phyloP scores from a whole-genome alignment of 1,284 basidiomycete genomes.

The Moniliophthora roreri region DNA sequence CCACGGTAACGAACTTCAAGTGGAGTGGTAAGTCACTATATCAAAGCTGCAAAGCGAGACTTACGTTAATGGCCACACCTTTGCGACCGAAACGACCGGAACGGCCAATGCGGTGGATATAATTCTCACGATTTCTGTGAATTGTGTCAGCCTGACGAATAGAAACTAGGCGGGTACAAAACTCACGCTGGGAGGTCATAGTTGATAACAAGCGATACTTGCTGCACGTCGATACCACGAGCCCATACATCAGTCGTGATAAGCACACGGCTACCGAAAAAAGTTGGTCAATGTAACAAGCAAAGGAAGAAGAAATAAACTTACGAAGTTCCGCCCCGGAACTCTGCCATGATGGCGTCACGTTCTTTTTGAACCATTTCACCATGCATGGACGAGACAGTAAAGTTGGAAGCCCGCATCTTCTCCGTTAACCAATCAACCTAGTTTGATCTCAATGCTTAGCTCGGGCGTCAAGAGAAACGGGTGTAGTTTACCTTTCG shows the following conservation, averaged over 20 bases:
- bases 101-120: conserved; percentile 96
- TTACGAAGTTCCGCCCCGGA: conserved; percentile 90
- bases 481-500: conserved; percentile 71
- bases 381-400: conserved; percentile 96
- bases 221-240: conserved; percentile 97
- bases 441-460: conserved; percentile 33
- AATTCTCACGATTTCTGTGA: conserved; percentile 93
- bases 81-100: conserved; percentile 95
- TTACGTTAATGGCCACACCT: conserved; percentile 88
- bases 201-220: conserved; percentile 98
- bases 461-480: neutral
- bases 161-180: conserved; percentile 10
- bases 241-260: conserved; percentile 99
- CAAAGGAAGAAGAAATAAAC: conserved; percentile 29
- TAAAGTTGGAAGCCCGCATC: conserved; percentile 96
- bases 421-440: conserved; percentile 99
- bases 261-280: conserved; percentile 71
- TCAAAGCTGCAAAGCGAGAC: conserved; percentile 23
- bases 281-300: conserved; percentile 7
- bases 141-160: conserved; percentile 17
- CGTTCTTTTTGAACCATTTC: conserved; percentile 99
- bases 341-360: conserved; percentile 99
- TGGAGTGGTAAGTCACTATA: conserved; percentile 5
- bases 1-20: conserved; percentile 83
- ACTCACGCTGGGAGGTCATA: conserved; percentile 92